Conservation (phyloP, 2,329 filamentous ascomycete genomes). For the Macrophomina pseudophaseolina region DNA sequence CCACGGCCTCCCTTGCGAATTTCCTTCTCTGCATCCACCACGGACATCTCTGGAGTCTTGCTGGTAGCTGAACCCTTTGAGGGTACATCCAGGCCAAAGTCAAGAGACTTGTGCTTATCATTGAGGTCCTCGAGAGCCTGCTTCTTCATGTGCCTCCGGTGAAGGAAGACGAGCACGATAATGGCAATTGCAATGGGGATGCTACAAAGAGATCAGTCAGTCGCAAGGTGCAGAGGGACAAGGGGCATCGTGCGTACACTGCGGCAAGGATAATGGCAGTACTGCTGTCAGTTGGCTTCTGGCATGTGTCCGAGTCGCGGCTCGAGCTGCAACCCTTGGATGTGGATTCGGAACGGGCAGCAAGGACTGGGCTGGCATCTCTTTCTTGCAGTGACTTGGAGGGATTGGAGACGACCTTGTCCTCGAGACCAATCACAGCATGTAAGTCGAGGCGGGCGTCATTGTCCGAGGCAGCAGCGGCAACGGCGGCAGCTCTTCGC, state of each 20-base stretch:
- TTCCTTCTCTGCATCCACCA: slow-evolving; percentile 59
- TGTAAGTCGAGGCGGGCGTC: slow-evolving; percentile 27
- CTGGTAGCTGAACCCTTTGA: slow-evolving; percentile 9
- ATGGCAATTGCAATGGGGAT: slow-evolving; percentile 74
- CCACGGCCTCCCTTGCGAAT: slow-evolving; percentile 50
- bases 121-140: slow-evolving; percentile 77
- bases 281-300: slow-evolving; percentile 41
- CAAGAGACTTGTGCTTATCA: slow-evolving; percentile 87
- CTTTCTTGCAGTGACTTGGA: slow-evolving; percentile 2
- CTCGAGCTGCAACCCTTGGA: slow-evolving; percentile 20
- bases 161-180: slow-evolving; percentile 74
- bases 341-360: slow-evolving; percentile 10
- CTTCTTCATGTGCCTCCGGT: slow-evolving; percentile 76
- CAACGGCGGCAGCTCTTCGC: slow-evolving; percentile 32
- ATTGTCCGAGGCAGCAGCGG: slow-evolving; percentile 27
- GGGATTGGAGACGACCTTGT: slow-evolving; percentile 4
- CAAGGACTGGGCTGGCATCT: slow-evolving; percentile 14
- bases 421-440: slow-evolving; percentile 1
- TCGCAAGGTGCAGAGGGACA: neutral
- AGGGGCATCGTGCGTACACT: slow-evolving; percentile 35
- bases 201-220: slow-evolving; percentile 52
- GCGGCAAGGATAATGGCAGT: slow-evolving; percentile 42
- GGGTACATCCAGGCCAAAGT: slow-evolving; percentile 77
- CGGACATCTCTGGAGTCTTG: slow-evolving; percentile 58
- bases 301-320: slow-evolving; percentile 39